Evolutionary conservation across 768 basidiomycete species (phyloP).

Genomic region (Paxillus rubicundulus): DNA sequence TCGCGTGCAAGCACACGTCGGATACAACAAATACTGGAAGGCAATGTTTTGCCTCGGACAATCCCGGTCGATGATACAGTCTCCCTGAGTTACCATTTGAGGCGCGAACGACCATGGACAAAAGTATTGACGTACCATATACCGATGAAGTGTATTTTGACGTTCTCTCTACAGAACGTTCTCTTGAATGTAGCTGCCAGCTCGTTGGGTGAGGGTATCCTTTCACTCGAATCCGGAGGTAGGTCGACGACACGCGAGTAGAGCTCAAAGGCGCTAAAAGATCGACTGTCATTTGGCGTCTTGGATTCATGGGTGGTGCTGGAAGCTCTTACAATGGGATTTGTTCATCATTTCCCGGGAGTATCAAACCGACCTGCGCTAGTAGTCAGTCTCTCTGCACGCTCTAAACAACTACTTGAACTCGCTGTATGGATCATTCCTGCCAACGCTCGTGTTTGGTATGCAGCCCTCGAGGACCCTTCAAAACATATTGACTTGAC

Average conservation of each 20-base stretch:
- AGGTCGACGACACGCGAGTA: conserved; percentile 15
- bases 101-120: too few relatives aligned
- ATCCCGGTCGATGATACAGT: conserved; percentile 40
- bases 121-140: conserved; percentile 23
- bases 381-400: not conserved
- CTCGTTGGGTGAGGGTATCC: conserved; percentile 1
- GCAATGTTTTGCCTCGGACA: conserved; percentile 21
- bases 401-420: not conserved
- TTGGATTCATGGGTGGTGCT: not conserved
- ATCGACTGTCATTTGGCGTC: not conserved
- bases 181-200: conserved; percentile 24
- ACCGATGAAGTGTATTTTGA: conserved; percentile 29
- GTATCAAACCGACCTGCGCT: conserved; percentile 33
- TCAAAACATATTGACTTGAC: not conserved
- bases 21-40: conserved; percentile 25
- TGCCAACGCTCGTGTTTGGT: conserved; percentile 34
- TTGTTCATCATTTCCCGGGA: conserved; percentile 33
- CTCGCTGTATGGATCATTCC: conserved; percentile 34
- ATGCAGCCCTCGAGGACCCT: conserved; percentile 41
- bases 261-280: conserved; percentile 29
- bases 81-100: conserved; percentile 27
- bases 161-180: conserved; percentile 22
- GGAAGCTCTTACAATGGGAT: conserved; percentile 31
- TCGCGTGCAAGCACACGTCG: conserved; percentile 29
- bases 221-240: not conserved